Base-by-base conservation (phyloP, 345 rosid genomes). In the Pistacia integerrima region DNA sequence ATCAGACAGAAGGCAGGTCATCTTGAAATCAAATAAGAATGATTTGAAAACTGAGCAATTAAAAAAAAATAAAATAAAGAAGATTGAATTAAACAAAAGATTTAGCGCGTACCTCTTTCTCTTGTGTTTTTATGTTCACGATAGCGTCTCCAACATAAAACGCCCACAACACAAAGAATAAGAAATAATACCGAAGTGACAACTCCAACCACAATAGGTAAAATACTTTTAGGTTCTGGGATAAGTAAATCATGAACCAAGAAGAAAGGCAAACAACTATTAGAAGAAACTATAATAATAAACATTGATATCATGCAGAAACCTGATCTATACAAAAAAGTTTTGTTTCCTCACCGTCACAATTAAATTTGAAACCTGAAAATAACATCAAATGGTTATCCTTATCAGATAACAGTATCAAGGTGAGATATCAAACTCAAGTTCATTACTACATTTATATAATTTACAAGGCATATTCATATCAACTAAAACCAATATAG, bases 91-190 rank as follows among this genome's bases (percentile, higher is more conserved):
- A 61, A 61, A 41, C 69, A 41, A 41, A 65, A 41, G 13, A 65
- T 9, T 13, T 62, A 62, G 0, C 41, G 16, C 44, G 13, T 70
- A 79, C 85, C 83, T 76, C 28, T 61, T 67, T 75, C 77, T 41
- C 64, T 73, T 13, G 46, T 57, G 35, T 17, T 9, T 30, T 30
- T 55, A 60, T 36, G 22, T 25, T 67, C 48, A 14, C 38, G 59
- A 63, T 36, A 71, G 64, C 59, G 73, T 71, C 55, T 77, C 79
- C 83, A 71, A 78, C 79, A 77, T 20, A 83, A 46, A 66, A 46
- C 44, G 28, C 75, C 46, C 18, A 74, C n/a, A 8, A 79, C 22
- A 60, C 62, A n/a, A 13, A 67, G 28, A 67, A 72, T 4, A 14
- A 83, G 73, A 55, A 54, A 46, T 3, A 35, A 51, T 54, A 60